These are phyloP conservation scores for Phytophthora lateralis DNA, from an alignment of 352 stramenopile species.

Conservation along the genomic window DNA sequence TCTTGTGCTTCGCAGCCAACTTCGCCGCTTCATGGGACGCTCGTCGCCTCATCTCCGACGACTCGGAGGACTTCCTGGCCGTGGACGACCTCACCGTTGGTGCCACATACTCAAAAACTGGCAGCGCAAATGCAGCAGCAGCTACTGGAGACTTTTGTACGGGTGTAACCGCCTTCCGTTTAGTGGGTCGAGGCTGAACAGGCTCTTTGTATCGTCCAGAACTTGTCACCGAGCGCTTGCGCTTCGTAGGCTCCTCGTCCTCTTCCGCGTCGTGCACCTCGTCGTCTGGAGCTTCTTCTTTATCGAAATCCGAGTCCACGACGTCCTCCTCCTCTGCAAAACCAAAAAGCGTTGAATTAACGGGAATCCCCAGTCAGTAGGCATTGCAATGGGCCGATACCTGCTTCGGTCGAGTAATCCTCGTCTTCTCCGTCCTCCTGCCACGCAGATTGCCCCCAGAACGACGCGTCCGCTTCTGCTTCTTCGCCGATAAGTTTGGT, in stretches of 20 bases:
- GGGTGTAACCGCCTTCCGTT: slow-evolving; percentile 11
- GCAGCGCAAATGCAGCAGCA: slow-evolving; percentile 6
- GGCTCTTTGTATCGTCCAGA: slow-evolving; percentile 44
- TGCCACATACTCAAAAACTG: slow-evolving; percentile 28
- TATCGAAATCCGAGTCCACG: slow-evolving; percentile 90
- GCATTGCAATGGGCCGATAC: slow-evolving; percentile 22
- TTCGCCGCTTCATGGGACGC: slow-evolving; percentile 62
- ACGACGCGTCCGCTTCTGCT: slow-evolving; percentile 85
- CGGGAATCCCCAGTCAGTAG: not conserved
- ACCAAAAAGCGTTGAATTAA: slow-evolving; percentile 6
- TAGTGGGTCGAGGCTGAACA: slow-evolving; percentile 26
- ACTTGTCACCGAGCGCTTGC: slow-evolving; percentile 33
- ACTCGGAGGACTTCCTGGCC: slow-evolving; percentile 60
- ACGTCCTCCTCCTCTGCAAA: slow-evolving; percentile 85
- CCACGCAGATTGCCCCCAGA: slow-evolving; percentile 89
- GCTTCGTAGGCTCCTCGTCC: slow-evolving; percentile 40
- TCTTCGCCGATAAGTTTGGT: slow-evolving; percentile 87
- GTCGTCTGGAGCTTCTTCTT: slow-evolving; percentile 80
- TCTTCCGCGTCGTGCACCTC: slow-evolving; percentile 74
- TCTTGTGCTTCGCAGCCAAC: slow-evolving; percentile 39
- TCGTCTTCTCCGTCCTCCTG: slow-evolving; percentile 83
- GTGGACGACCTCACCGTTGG: slow-evolving; percentile 67
- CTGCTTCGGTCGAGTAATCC: slow-evolving; percentile 90
- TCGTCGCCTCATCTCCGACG: slow-evolving; percentile 60
- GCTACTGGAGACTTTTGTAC: slow-evolving; percentile 4